These are phyloP conservation scores for Clarireedia homoeocarpa DNA, from an alignment of 2,329 filamentous ascomycete species.

Conservation along the genomic window DNA sequence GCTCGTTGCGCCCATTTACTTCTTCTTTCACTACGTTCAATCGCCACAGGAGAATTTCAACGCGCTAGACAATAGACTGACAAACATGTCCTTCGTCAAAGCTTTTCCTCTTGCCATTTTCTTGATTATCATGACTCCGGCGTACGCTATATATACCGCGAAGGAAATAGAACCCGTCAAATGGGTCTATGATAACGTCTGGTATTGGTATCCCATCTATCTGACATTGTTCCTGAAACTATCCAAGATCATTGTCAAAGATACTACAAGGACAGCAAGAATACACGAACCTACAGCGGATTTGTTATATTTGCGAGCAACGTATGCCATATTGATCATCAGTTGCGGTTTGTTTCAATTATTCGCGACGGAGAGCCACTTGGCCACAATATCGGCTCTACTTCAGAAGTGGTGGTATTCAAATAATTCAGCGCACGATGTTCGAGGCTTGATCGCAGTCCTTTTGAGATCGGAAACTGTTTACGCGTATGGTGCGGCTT, in stretches of 20 bases:
- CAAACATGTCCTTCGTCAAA: conserved; percentile 23
- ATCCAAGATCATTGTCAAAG: neutral
- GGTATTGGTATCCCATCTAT: conserved; percentile 35
- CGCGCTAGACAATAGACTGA: conserved; percentile 29
- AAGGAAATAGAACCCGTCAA: conserved; percentile 17
- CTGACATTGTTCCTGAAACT: conserved; percentile 10
- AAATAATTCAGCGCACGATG: neutral
- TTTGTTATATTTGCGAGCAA: conserved; percentile 17
- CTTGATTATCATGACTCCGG: conserved; percentile 23
- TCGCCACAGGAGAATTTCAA: conserved; percentile 29
- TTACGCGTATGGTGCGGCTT: conserved; percentile 17
- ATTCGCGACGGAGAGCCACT: conserved; percentile 22
- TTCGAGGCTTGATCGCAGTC: neutral
- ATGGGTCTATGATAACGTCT: conserved; percentile 27
- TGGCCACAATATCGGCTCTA: conserved; percentile 9
- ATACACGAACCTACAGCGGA: neutral
- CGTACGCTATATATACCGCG: conserved; percentile 19
- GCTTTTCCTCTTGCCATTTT: conserved; percentile 27
- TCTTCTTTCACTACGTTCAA: conserved; percentile 32
- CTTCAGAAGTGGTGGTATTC: neutral
- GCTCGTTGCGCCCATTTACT: conserved; percentile 31
- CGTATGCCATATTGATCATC: neutral
- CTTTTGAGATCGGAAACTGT: conserved; percentile 7
- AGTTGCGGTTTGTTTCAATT: conserved; percentile 7
- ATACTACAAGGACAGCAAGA: neutral